These are phyloP conservation scores for Kwoniella sp. DNA, from an alignment of 768 basidiomycete genomes.

Conservation along the genomic window DNA sequence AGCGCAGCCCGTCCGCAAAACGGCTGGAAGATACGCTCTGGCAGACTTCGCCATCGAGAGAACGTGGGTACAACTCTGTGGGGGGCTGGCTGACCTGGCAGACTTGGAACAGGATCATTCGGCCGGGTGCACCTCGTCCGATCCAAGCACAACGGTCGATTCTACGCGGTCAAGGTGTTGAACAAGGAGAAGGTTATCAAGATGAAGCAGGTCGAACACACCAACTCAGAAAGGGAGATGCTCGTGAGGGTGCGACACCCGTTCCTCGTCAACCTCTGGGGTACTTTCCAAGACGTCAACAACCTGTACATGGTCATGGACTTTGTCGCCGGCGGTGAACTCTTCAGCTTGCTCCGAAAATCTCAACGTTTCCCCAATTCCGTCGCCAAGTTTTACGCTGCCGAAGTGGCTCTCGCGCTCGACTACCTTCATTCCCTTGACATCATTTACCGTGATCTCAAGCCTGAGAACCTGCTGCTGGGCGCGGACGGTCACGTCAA, in stretches of 20 bases:
- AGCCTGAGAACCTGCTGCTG: constrained; percentile 71
- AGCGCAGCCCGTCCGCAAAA: constrained; percentile 41
- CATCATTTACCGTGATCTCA: constrained; percentile 52
- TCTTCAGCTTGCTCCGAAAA: constrained; percentile 80
- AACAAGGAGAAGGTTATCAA: constrained; percentile 87
- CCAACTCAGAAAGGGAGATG: constrained; percentile 52
- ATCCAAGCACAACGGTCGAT: constrained; percentile 89
- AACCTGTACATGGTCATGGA: constrained; percentile 53
- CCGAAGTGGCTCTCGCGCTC: constrained; percentile 51
- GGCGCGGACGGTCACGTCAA: constrained; percentile 95
- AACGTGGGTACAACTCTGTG: constrained; percentile 34
- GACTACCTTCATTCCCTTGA: constrained; percentile 52
- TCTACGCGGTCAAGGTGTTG: constrained; percentile 92
- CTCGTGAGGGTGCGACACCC: constrained; percentile 51
- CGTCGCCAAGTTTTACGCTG: constrained; percentile 52
- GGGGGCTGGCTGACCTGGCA: constrained; percentile 9
- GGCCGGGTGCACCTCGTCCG: constrained; percentile 58
- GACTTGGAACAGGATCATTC: constrained; percentile 49
- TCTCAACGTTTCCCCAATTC: constrained; percentile 60
- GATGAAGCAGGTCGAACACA: constrained; percentile 53
- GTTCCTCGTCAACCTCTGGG: constrained; percentile 93
- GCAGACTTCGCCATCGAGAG: constrained; percentile 48
- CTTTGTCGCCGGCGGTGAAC: constrained; percentile 52
- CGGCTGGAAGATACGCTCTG: constrained; percentile 48
- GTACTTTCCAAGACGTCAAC: constrained; percentile 55